Base-by-base conservation (phyloP, 345 rosid genomes). In the Populus euphratica region DNA sequence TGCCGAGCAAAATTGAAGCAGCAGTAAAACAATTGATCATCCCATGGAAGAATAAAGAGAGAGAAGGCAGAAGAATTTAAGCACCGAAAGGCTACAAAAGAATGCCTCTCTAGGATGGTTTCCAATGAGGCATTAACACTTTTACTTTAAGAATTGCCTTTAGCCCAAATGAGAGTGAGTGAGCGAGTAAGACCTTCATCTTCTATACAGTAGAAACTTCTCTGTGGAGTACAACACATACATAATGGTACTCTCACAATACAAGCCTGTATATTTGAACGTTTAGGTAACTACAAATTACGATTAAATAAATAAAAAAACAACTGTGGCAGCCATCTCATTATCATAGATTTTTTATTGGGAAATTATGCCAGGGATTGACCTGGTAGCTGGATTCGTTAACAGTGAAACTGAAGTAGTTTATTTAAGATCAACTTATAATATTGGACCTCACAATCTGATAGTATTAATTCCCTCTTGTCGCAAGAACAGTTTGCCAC, bases 41-140 rank as follows among this genome's bases (percentile, higher is more conserved):
- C 29, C 64, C 64, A 79, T 74, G 29, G 52, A 85, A 82, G 75
- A 74, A 61, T 25, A 84, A 86, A 78, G 71, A 68, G 74, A 68
- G 52, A 18, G 52, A 73, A 77, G 78, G 79, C 20, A 85, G 83
- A 84, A 84, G 83, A 84, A 90, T 77, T 80, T 82, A 81, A 87
- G 91, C 91, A 90, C 90, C 90, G 87, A 88, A 92, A 90, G 90
- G 83, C 89, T 81, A 85, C 14, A 72, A 78, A 78, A 69, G 41
- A 35, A 66, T 76, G 33, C 62, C 52, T 75, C 74, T 20, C 50
- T 76, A 65, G 80, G 69, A 77, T 75, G 88, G 86, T 82, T 86
- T 85, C 88, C 89, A 52, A 85, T 35, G 86, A 69, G 70, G 73
- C 88, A 52, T 83, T 27, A 82, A 69, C 70, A 72, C 81, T 78